These are phyloP conservation scores for Penicillium sp. DNA, from an alignment of 2,329 filamentous ascomycete genomes.

Conservation along the genomic window DNA sequence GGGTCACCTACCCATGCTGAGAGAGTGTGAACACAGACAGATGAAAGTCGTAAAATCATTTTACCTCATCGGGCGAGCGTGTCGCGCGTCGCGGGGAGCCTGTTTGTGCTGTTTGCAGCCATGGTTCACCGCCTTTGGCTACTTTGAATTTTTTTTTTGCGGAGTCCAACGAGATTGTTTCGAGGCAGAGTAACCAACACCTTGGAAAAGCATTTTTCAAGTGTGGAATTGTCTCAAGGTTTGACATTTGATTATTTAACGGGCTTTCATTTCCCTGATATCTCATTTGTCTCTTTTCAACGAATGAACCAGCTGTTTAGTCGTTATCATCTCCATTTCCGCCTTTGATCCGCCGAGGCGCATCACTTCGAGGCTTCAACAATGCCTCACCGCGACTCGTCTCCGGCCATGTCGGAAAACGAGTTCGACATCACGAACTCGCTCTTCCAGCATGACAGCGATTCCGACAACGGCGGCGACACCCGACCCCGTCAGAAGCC, in stretches of 20 bases:
- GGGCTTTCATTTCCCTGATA: background rate
- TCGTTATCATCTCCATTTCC: conserved; percentile 11
- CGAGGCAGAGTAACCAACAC: background rate
- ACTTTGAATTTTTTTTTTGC: conserved; percentile 21
- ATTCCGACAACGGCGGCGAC: conserved; percentile 42
- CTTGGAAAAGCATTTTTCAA: conserved; percentile 9
- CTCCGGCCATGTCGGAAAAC: conserved; percentile 79
- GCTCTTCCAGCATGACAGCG: conserved; percentile 60
- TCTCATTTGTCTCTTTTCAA: background rate
- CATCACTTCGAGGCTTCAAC: conserved; percentile 17
- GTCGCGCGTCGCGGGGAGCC: conserved; percentile 34
- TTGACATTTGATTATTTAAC: background rate
- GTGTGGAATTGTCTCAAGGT: conserved; percentile 7
- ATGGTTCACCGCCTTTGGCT: conserved; percentile 15
- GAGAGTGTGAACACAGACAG: conserved; percentile 5
- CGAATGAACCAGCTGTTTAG: conserved; percentile 5
- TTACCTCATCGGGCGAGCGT: conserved; percentile 39
- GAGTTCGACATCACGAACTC: conserved; percentile 85
- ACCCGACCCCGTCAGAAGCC: conserved; percentile 49
- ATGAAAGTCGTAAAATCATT: conserved; percentile 25
- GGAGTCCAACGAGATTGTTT: conserved; percentile 4
- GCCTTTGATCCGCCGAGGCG: conserved; percentile 7
- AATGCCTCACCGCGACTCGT: conserved; percentile 71
- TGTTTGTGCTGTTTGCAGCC: conserved; percentile 27
- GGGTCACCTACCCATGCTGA: conserved; percentile 29